A percentile compares a stretch with the other conserved stretches of the same genome.
phyloP scores from a whole-genome alignment of 306 rosid genomes.

The Vigna mungo region DNA sequence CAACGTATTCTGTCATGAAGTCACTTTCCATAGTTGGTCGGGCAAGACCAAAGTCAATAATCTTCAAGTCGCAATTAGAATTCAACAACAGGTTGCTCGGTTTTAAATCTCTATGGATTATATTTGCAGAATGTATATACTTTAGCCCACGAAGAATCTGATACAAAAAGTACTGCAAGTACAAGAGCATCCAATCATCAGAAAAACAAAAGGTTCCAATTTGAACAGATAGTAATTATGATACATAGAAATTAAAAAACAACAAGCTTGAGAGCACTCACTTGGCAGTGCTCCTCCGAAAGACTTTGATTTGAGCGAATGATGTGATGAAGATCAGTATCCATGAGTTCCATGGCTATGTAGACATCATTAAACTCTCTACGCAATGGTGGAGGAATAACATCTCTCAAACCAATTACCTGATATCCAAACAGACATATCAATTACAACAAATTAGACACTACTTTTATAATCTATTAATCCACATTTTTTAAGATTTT shows the following conservation, averaged over 20 bases:
- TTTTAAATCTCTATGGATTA: conserved; percentile 92
- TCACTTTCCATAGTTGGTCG: conserved; percentile 85
- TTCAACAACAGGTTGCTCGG: conserved; percentile 92
- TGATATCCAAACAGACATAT: conserved; percentile 53
- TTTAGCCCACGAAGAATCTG: conserved; percentile 96
- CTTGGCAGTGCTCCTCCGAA: conserved; percentile 98
- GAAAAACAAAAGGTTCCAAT: conserved; percentile 38
- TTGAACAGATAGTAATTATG: conserved; percentile 23
- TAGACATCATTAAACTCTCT: conserved; percentile 93
- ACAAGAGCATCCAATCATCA: conserved; percentile 58
- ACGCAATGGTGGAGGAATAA: conserved; percentile 90
- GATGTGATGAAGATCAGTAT: conserved; percentile 97
- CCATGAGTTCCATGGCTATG: conserved; percentile 85
- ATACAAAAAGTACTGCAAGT: conserved; percentile 94
- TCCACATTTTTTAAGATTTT: neutral
- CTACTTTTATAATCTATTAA: neutral
- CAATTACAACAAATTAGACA: conserved; percentile 16
- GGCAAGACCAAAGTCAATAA: conserved; percentile 95
- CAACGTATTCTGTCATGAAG: conserved; percentile 93
- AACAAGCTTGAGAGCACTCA: conserved; percentile 34
- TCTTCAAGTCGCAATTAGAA: conserved; percentile 94
- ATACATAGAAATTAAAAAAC: neutral
- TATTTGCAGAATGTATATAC: conserved; percentile 91
- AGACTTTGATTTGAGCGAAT: conserved; percentile 89
- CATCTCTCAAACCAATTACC: conserved; percentile 86